Evolutionary conservation across 805 yeast genomes (phyloP).

Genomic region (Wickerhamomyces queroliae): DNA sequence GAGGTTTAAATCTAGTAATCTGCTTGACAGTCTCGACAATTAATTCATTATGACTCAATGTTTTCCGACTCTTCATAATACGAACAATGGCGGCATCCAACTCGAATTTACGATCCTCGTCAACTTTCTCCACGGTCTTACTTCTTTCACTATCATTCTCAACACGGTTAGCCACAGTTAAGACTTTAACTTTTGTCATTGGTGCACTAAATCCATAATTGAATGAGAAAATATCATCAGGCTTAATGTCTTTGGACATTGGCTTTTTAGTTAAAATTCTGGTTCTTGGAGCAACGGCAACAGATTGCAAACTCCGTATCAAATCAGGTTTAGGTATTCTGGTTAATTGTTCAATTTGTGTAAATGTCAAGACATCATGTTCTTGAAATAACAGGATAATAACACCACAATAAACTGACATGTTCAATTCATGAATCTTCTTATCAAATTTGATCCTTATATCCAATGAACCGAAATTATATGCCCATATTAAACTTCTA

Average conservation of each 20-base stretch:
- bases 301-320: constrained; percentile 71
- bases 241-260: constrained; percentile 62
- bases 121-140: constrained; percentile 49
- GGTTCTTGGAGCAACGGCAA: constrained; percentile 78
- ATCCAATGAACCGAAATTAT: constrained; percentile 79
- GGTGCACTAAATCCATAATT: constrained; percentile 68
- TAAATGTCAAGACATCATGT: constrained; percentile 44
- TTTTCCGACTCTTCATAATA: constrained; percentile 73
- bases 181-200: constrained; percentile 63
- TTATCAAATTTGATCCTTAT: constrained; percentile 64
- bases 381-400: constrained; percentile 71
- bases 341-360: constrained; percentile 60
- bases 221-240: constrained; percentile 57
- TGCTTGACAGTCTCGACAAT: constrained; percentile 60
- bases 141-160: constrained; percentile 38
- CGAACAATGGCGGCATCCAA: constrained; percentile 85
- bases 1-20: constrained; percentile 64
- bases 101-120: constrained; percentile 59
- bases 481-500: constrained; percentile 69
- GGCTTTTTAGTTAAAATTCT: constrained; percentile 73
- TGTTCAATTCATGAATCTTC: constrained; percentile 67
- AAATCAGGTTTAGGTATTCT: constrained; percentile 70
- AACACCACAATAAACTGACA: constrained; percentile 78
- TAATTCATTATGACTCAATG: constrained; percentile 56
- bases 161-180: constrained; percentile 45